phyloP scores from a whole-genome alignment of 2,329 filamentous ascomycete genomes.

The Penicillium sp. region DNA sequence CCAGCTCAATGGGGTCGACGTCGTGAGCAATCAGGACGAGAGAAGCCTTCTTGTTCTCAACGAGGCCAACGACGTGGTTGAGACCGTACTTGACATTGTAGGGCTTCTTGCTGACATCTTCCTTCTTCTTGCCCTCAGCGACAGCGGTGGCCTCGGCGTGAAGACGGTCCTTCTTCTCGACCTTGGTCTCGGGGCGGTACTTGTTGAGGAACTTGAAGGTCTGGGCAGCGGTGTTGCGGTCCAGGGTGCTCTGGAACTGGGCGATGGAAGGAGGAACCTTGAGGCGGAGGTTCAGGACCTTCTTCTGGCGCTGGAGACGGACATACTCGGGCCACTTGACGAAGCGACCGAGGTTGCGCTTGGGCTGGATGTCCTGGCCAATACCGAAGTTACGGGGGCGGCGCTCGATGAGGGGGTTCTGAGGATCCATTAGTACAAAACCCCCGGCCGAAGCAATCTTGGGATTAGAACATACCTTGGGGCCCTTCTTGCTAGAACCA shows the following conservation, averaged over 20 bases:
- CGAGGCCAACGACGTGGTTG: constrained; percentile 97
- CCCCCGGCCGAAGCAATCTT: neutral
- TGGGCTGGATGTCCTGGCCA: constrained; percentile 97
- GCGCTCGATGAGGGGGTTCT: constrained; percentile 99
- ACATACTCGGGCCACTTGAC: constrained; percentile 99
- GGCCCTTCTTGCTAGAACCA: constrained; percentile 83
- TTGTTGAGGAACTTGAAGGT: constrained; percentile 99
- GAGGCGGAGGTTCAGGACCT: constrained; percentile 97
- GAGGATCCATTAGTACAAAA: constrained; percentile 24
- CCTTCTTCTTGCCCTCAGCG: constrained; percentile 99
- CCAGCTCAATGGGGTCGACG: constrained; percentile 98
- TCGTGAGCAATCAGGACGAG: constrained; percentile 99
- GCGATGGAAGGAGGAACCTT: constrained; percentile 98
- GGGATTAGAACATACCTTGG: constrained; percentile 74
- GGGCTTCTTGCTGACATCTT: constrained; percentile 99
- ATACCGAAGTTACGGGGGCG: constrained; percentile 97
- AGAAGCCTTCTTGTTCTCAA: constrained; percentile 99
- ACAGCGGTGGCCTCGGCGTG: constrained; percentile 97
- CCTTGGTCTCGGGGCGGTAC: constrained; percentile 99
- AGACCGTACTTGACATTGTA: constrained; percentile 99
- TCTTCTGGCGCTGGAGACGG: constrained; percentile 90
- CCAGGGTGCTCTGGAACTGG: constrained; percentile 96
- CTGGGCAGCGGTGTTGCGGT: constrained; percentile 96
- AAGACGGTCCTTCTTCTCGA: constrained; percentile 99
- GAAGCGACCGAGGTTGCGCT: constrained; percentile 95